Evolutionary conservation across 768 basidiomycete genomes (phyloP).

Genomic region (Daedalea quercina): DNA sequence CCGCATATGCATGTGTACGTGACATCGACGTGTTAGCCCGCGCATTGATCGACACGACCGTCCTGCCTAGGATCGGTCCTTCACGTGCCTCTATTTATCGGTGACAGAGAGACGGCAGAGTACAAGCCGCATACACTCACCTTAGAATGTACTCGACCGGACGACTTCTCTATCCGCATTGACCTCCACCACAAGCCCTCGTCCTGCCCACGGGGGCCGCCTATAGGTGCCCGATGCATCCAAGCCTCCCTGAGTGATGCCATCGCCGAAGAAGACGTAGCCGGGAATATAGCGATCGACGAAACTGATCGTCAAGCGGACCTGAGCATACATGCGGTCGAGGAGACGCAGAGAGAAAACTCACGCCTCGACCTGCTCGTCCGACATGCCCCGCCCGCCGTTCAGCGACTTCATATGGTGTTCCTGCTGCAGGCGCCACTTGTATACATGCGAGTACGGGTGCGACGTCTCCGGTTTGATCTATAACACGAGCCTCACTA

Average conservation of each 20-base stretch:
- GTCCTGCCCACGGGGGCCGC: slow-evolving; percentile 38
- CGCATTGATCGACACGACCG: too few relatives aligned
- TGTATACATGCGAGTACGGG: slow-evolving; percentile 57
- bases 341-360: background rate
- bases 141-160: slow-evolving; percentile 34
- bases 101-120: too few relatives aligned
- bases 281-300: slow-evolving; percentile 92
- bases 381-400: slow-evolving; percentile 85
- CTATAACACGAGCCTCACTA: slow-evolving; percentile 22
- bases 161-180: slow-evolving; percentile 47
- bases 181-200: slow-evolving; percentile 46
- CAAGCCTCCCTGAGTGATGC: slow-evolving; percentile 33
- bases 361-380: slow-evolving; percentile 60
- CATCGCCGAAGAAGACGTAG: slow-evolving; percentile 79
- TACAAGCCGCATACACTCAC: background rate
- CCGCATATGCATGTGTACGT: too few relatives aligned
- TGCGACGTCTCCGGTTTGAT: slow-evolving; percentile 30
- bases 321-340: too few relatives aligned
- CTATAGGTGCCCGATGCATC: slow-evolving; percentile 9
- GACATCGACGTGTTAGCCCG: too few relatives aligned
- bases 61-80: too few relatives aligned
- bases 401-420: slow-evolving; percentile 80
- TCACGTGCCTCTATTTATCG: too few relatives aligned
- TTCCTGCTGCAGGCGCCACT: slow-evolving; percentile 89
- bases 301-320: slow-evolving; percentile 44